A percentile compares a stretch with the other conserved stretches of the same genome.
Evolutionary conservation across 768 basidiomycete species (phyloP).

Genomic region (Pulveroboletus sp.): DNA sequence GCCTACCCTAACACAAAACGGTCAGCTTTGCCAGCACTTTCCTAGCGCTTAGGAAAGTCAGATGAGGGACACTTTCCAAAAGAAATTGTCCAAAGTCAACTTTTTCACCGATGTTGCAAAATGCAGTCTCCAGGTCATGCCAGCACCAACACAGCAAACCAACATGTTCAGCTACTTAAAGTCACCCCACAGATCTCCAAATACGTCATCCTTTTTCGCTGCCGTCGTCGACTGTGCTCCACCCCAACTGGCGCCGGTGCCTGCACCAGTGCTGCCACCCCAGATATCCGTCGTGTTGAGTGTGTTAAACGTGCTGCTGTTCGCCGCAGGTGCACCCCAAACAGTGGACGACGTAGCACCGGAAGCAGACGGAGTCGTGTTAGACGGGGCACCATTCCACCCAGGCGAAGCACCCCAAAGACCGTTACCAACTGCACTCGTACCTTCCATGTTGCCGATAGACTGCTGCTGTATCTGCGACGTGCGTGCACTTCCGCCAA

Average conservation of each 20-base stretch:
- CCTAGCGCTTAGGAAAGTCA: no score
- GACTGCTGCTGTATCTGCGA: no score
- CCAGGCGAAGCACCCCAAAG: constrained; percentile 69
- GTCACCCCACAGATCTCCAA: constrained; percentile 82
- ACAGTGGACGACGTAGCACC: no score
- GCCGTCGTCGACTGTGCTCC: constrained; percentile 28
- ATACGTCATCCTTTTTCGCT: constrained; percentile 72
- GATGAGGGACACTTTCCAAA: no score
- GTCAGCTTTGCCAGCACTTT: no score
- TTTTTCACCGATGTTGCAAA: no score
- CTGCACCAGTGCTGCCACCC: constrained; percentile 38
- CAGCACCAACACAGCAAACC: no score
- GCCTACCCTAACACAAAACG: no score
- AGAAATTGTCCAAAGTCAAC: no score
- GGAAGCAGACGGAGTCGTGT: constrained; percentile 18
- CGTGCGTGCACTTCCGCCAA: no score
- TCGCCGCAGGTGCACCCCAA: constrained; percentile 31
- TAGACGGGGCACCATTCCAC: constrained; percentile 51
- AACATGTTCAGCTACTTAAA: constrained; percentile 78
- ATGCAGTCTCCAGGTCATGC: no score
- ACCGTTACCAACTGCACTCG: constrained; percentile 52
- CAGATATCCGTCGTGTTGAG: constrained; percentile 56
- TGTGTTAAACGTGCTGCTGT: constrained; percentile 10
- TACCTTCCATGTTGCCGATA: no score
- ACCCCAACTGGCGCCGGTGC: constrained; percentile 37